A percentile compares a stretch with the other conserved stretches of the same genome.
Conservation (phyloP, 164 flowering plant species). For the Amborella trichopoda region DNA sequence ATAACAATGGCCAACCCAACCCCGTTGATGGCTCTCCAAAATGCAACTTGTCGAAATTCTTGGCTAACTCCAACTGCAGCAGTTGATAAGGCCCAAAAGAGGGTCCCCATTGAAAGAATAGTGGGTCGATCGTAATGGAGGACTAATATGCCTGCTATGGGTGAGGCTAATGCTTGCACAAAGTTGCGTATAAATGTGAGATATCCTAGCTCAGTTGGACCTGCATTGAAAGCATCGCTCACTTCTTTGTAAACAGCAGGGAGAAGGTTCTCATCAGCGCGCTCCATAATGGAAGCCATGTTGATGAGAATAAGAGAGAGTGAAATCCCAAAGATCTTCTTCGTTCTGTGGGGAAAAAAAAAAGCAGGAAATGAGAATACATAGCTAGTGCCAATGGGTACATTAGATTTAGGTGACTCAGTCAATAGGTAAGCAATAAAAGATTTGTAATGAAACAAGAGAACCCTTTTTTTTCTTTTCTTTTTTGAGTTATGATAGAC, state of each 20-base stretch:
- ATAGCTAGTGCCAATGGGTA: too few species aligned
- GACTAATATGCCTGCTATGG: conserved; percentile 74
- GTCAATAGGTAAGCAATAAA: too few species aligned
- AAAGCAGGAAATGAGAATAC: conserved; percentile 6
- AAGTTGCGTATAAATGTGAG: conserved; percentile 79
- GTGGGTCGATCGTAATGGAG: conserved; percentile 75
- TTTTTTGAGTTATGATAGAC: too few species aligned
- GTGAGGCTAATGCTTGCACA: conserved; percentile 75
- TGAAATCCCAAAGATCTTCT: conserved; percentile 69
- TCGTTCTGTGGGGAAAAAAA: conserved; percentile 22
- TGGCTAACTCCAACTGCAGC: conserved; percentile 84
- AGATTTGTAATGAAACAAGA: too few species aligned
- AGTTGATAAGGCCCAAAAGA: conserved; percentile 92
- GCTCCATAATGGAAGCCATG: conserved; percentile 91
- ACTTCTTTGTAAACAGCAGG: conserved; percentile 97
- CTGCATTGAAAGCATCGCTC: conserved; percentile 77
- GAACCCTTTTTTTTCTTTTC: too few species aligned
- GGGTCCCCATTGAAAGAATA: conserved; percentile 74
- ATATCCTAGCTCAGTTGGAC: conserved; percentile 88
- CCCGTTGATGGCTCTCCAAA: conserved; percentile 90
- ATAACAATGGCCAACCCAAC: conserved; percentile 96
- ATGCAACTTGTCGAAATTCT: conserved; percentile 62
- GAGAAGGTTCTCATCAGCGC: conserved; percentile 92
- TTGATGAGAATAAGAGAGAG: conserved; percentile 83
- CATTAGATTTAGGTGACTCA: too few species aligned